Conservation (phyloP, 495 filamentous ascomycete species). For the Penicillium lagena region DNA sequence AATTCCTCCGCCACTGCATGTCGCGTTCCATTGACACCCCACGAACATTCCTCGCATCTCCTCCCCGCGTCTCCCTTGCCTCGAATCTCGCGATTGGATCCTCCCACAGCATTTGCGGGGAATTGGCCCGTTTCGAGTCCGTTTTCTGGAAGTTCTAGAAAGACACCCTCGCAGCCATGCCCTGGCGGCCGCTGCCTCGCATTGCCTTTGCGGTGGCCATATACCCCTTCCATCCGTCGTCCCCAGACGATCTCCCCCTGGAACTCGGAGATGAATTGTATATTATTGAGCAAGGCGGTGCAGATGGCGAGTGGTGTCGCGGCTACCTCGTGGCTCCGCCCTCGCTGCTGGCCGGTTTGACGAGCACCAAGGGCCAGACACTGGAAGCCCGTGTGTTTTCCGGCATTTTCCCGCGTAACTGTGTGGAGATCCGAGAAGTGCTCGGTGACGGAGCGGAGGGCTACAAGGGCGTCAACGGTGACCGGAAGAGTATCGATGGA, state of each 20-base stretch:
- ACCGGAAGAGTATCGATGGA: conserved; percentile 20
- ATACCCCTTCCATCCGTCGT: conserved; percentile 82
- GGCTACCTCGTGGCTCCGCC: conserved; percentile 94
- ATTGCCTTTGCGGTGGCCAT: conserved; percentile 96
- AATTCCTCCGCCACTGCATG: conserved; percentile 19
- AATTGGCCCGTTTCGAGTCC: conserved; percentile 2
- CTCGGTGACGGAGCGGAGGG: conserved; percentile 50
- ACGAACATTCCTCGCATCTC: conserved; percentile 22
- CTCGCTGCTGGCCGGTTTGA: conserved; percentile 85
- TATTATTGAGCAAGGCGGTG: conserved; percentile 92
- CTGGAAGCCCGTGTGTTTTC: conserved; percentile 94
- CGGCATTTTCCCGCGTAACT: conserved; percentile 90
- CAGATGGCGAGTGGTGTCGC: conserved; percentile 81
- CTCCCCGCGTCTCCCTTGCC: conserved; percentile 1
- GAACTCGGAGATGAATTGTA: conserved; percentile 97
- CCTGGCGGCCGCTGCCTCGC: conserved; percentile 92
- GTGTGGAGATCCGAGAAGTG: conserved; percentile 78
- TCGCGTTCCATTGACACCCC: conserved; percentile 18
- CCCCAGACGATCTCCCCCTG: conserved; percentile 87
- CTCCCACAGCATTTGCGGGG: conserved; percentile 8
- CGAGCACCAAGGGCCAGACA: conserved; percentile 84
- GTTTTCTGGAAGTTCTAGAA: conserved; percentile 8
- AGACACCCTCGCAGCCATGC: conserved; percentile 51
- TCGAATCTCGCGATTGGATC: conserved; percentile 11
- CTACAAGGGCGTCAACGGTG: conserved; percentile 28